A percentile compares a stretch with the other conserved stretches of the same genome.
phyloP scores from a whole-genome alignment of 345 rosid genomes.

The Aquilaria malaccensis region DNA sequence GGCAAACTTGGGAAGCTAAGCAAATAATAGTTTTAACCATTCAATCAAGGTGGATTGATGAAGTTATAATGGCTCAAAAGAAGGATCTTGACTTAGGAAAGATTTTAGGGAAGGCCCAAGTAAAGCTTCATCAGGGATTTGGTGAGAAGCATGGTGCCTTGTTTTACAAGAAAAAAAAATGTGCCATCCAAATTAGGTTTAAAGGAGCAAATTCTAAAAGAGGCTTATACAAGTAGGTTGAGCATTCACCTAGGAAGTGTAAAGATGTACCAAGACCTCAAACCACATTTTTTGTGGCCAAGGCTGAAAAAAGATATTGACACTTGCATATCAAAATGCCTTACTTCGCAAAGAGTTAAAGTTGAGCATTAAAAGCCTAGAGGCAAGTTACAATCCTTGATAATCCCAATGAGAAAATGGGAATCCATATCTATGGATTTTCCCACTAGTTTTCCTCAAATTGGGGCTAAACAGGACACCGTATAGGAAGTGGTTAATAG shows the following conservation, averaged over 20 bases:
- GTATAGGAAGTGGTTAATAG: neutral
- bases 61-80: neutral
- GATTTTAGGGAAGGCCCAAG: neutral
- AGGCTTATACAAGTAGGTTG: neutral
- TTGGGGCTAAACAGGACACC: neutral
- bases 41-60: neutral
- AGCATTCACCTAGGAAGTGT: neutral
- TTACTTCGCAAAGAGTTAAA: neutral
- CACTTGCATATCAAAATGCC: neutral
- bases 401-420: neutral
- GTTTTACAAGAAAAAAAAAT: too few relatives aligned
- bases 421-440: neutral
- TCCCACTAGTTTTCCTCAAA: neutral
- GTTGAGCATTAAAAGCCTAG: neutral
- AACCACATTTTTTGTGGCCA: neutral
- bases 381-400: neutral
- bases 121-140: neutral
- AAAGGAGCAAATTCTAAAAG: neutral
- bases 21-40: neutral
- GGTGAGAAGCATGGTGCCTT: neutral
- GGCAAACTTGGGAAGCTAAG: neutral
- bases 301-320: neutral
- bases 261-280: neutral
- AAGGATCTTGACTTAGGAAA: neutral
- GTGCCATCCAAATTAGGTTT: neutral